These are phyloP conservation scores for Harringtonia aguacate DNA, from an alignment of 2,329 filamentous ascomycete species.

Conservation along the genomic window DNA sequence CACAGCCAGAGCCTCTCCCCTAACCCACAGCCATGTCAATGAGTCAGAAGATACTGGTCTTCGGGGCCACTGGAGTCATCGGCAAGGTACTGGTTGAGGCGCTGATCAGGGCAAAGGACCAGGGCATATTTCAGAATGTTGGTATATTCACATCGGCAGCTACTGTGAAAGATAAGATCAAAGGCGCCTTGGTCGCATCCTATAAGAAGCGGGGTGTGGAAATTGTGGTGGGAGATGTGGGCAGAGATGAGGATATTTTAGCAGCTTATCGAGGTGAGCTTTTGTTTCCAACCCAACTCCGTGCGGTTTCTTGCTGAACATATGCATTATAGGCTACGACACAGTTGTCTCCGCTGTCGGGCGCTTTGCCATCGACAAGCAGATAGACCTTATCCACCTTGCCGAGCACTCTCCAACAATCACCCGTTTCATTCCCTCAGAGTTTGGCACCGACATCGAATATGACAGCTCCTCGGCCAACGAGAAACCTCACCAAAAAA, in stretches of 20 bases:
- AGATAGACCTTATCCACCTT: conserved; percentile 6
- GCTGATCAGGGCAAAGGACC: conserved; percentile 20
- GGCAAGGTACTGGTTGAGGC: conserved; percentile 23
- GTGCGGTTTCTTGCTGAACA: no score
- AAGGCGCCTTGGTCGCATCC: conserved; percentile 3
- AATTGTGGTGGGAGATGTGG: conserved; percentile 4
- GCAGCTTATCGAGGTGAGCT: conserved; percentile 4
- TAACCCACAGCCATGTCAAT: background rate
- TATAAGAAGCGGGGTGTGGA: conserved; percentile 1
- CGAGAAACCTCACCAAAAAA: conserved; percentile 10
- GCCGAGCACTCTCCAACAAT: conserved; percentile 38
- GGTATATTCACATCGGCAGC: conserved; percentile 36
- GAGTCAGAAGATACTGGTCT: conserved; percentile 16
- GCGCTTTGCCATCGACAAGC: conserved; percentile 10
- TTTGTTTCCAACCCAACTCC: background rate
- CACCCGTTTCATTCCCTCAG: conserved; percentile 31
- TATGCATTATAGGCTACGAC: conserved; percentile 5
- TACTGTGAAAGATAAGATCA: background rate
- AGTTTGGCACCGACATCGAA: conserved; percentile 9
- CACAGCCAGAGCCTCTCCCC: no score
- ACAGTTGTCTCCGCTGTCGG: conserved; percentile 9
- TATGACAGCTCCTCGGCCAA: conserved; percentile 5
- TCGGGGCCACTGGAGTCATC: conserved; percentile 23
- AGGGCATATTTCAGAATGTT: conserved; percentile 18
- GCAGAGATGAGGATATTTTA: conserved; percentile 6